Conservation (phyloP, 306 rosid species). For the Fragaria nilgerrensis region DNA sequence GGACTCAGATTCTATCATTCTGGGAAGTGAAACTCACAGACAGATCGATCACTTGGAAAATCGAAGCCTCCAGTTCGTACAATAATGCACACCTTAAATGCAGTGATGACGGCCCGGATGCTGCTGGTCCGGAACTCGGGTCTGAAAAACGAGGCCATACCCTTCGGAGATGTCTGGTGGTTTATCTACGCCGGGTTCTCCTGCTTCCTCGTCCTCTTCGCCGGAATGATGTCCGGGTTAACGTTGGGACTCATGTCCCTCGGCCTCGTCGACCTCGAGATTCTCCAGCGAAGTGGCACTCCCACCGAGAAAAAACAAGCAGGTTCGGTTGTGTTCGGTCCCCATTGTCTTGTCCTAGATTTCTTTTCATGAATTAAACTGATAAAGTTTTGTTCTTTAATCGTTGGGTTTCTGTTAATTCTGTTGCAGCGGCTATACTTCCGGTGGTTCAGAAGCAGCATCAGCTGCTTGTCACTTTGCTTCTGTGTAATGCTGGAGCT, state of each 20-base stretch:
- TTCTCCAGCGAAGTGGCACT: conserved; percentile 86
- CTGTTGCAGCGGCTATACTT: conserved; percentile 61
- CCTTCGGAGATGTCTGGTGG: conserved; percentile 72
- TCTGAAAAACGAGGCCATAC: conserved; percentile 29
- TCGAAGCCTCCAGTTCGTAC: background rate
- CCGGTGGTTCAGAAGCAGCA: conserved; percentile 98
- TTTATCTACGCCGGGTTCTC: conserved; percentile 71
- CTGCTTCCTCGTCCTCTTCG: conserved; percentile 63
- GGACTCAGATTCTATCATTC: conserved; percentile 8
- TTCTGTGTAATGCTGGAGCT: conserved; percentile 81
- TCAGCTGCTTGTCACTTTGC: conserved; percentile 91
- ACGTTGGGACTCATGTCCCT: conserved; percentile 98
- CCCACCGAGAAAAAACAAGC: conserved; percentile 83
- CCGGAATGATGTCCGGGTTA: conserved; percentile 96
- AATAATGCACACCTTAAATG: conserved; percentile 44
- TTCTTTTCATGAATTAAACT: background rate
- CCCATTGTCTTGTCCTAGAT: background rate
- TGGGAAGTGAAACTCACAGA: background rate
- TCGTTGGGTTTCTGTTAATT: background rate
- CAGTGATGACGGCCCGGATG: conserved; percentile 51
- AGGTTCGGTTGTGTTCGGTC: conserved; percentile 33
- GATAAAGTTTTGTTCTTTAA: background rate
- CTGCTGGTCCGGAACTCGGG: conserved; percentile 48
- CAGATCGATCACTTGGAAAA: background rate
- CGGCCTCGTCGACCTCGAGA: conserved; percentile 92